These are phyloP conservation scores for Penicillium bialowiezense DNA, from an alignment of 495 filamentous ascomycete genomes.

Conservation along the genomic window DNA sequence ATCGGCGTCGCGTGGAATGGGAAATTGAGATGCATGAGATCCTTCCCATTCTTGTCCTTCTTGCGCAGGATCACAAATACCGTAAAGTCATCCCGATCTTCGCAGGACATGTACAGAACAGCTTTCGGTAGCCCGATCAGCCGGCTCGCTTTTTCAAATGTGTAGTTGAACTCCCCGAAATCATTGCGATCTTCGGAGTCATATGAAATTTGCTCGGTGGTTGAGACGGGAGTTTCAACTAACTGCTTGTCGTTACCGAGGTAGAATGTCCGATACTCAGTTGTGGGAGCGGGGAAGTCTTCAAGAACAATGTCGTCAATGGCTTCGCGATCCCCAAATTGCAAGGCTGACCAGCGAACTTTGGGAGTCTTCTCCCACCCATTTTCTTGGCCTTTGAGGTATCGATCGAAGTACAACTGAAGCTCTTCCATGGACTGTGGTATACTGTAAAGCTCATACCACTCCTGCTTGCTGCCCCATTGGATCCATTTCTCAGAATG, in stretches of 20 bases:
- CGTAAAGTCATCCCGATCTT: constrained; percentile 36
- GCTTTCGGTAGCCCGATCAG: constrained; percentile 37
- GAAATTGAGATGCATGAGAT: constrained; percentile 34
- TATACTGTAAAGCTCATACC: constrained; percentile 36
- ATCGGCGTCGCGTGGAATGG: constrained; percentile 24
- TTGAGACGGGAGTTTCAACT: background rate
- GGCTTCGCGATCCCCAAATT: constrained; percentile 22
- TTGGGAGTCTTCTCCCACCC: constrained; percentile 41
- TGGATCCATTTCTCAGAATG: constrained; percentile 24
- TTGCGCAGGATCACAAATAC: constrained; percentile 41
- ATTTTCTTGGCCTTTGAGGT: constrained; percentile 35
- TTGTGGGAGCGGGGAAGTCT: constrained; percentile 32
- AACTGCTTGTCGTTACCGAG: constrained; percentile 3
- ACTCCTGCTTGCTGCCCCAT: constrained; percentile 36
- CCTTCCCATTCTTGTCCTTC: constrained; percentile 30
- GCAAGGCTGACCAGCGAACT: constrained; percentile 29
- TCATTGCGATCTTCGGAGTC: constrained; percentile 21
- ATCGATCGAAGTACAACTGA: constrained; percentile 36
- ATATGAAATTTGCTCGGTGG: constrained; percentile 10
- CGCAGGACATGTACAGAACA: constrained; percentile 39
- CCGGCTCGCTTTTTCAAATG: constrained; percentile 21
- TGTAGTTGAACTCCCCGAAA: constrained; percentile 31
- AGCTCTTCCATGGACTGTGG: constrained; percentile 26
- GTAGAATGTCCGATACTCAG: constrained; percentile 28
- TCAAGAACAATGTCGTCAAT: constrained; percentile 22